Conservation (phyloP, 192 early-diverging fungal genomes). For the Backusella tarrabulga region DNA sequence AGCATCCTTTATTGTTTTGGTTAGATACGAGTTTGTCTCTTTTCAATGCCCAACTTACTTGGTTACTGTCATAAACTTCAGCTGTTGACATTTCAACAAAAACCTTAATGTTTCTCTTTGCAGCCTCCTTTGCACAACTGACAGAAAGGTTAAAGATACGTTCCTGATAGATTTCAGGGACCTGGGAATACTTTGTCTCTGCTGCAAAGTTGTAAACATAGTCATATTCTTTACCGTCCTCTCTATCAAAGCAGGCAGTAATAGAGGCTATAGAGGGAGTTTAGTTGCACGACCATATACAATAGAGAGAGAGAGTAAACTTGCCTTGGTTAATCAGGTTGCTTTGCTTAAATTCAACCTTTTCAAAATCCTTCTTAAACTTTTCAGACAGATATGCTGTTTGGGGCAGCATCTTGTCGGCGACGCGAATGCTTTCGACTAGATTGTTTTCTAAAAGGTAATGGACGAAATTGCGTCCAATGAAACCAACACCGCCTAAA, state of each 20-base stretch:
- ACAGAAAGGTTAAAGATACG: conserved; percentile 70
- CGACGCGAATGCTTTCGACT: conserved; percentile 64
- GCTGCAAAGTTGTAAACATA: conserved; percentile 95
- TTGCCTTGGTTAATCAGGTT: conserved; percentile 75
- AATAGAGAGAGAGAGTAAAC: not conserved
- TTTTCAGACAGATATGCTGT: conserved; percentile 69
- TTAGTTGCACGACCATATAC: not conserved
- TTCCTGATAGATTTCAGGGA: conserved; percentile 80
- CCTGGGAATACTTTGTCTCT: conserved; percentile 91
- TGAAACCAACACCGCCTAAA: conserved; percentile 84
- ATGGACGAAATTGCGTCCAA: conserved; percentile 77
- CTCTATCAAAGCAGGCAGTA: conserved; percentile 67
- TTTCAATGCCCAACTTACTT: conserved; percentile 48
- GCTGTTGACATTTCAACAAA: conserved; percentile 89
- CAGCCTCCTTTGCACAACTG: conserved; percentile 81
- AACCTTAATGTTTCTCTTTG: conserved; percentile 64
- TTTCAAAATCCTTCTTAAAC: conserved; percentile 64
- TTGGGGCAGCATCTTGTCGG: conserved; percentile 80
- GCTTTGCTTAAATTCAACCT: conserved; percentile 78
- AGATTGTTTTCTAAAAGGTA: conserved; percentile 69
- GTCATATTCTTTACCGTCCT: conserved; percentile 75
- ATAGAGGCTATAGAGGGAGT: conserved; percentile 52
- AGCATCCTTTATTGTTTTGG: not conserved
- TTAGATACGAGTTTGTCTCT: not conserved
- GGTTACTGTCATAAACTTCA: conserved; percentile 84